phyloP scores from a whole-genome alignment of 2,329 filamentous ascomycete genomes.

The Penicillium sp. region DNA sequence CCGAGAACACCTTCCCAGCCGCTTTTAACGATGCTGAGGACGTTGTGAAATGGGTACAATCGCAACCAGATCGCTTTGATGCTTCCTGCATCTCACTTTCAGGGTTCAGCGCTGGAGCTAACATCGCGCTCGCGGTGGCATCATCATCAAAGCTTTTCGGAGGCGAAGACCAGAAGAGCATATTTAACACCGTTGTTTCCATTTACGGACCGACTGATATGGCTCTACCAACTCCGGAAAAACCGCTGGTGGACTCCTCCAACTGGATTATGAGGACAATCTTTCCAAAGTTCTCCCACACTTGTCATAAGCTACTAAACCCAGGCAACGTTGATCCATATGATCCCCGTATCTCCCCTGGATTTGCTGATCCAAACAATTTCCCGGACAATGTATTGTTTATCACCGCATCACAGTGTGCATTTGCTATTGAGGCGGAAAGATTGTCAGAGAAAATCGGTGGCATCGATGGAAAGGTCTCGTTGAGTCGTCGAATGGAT shows the following conservation, averaged over 20 bases:
- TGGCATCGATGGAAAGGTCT: conserved; percentile 9
- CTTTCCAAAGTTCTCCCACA: conserved; percentile 24
- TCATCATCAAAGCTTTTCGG: conserved; percentile 18
- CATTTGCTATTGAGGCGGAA: conserved; percentile 28
- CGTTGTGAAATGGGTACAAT: conserved; percentile 32
- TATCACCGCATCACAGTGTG: conserved; percentile 26
- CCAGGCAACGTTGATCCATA: conserved; percentile 2
- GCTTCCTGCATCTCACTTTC: conserved; percentile 29
- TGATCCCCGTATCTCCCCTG: conserved; percentile 30
- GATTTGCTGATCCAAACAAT: conserved; percentile 13
- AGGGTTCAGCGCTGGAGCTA: conserved; percentile 46
- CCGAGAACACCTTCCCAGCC: conserved; percentile 41
- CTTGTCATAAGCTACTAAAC: conserved; percentile 27
- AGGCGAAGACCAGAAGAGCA: background rate
- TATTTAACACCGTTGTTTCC: conserved; percentile 28
- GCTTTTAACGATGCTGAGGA: conserved; percentile 40
- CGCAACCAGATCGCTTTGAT: conserved; percentile 34
- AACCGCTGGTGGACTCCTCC: conserved; percentile 10
- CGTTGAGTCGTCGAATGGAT: conserved; percentile 28
- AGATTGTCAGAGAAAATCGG: conserved; percentile 21
- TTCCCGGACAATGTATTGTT: conserved; percentile 26
- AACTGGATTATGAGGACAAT: conserved; percentile 22
- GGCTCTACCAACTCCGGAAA: conserved; percentile 11
- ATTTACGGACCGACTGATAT: conserved; percentile 33
- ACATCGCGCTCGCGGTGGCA: conserved; percentile 35